Evolutionary conservation across 2,329 filamentous ascomycete species (phyloP).

Genomic region (Neophaeococcomyces mojaviensis): DNA sequence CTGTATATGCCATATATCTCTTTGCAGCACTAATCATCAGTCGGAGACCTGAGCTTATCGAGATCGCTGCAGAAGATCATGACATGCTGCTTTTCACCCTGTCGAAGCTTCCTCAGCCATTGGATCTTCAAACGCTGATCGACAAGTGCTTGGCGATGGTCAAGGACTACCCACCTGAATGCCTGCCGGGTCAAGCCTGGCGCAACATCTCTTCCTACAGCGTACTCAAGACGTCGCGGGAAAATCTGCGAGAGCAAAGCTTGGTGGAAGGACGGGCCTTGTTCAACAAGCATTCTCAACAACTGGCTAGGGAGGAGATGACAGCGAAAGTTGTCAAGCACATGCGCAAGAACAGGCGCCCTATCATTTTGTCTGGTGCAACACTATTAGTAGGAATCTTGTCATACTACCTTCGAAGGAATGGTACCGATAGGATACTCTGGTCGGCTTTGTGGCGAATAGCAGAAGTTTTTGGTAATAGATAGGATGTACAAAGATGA

Average conservation of each 20-base stretch:
- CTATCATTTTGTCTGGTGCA: conserved; percentile 53
- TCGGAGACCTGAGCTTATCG: conserved; percentile 75
- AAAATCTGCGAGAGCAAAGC: conserved; percentile 47
- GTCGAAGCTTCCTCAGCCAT: conserved; percentile 72
- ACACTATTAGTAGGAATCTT: conserved; percentile 61
- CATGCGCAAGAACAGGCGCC: conserved; percentile 59
- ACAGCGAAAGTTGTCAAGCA: conserved; percentile 44
- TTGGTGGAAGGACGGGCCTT: conserved; percentile 58
- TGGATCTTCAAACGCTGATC: conserved; percentile 75
- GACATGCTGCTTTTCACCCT: conserved; percentile 89
- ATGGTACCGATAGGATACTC: conserved; percentile 27
- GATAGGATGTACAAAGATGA: background rate
- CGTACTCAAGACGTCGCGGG: conserved; percentile 74
- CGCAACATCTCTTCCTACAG: conserved; percentile 63
- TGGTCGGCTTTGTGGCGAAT: conserved; percentile 1
- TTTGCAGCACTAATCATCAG: conserved; percentile 82
- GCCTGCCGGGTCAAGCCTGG: conserved; percentile 60
- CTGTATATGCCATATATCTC: conserved; percentile 83
- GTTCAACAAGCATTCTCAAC: conserved; percentile 63
- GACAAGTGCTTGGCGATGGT: conserved; percentile 57
- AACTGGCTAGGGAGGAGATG: conserved; percentile 61
- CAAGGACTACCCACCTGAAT: conserved; percentile 61
- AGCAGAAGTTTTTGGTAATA: background rate
- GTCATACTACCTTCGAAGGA: conserved; percentile 58
- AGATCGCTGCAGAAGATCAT: conserved; percentile 71